Conservation (phyloP, 2,329 filamentous ascomycete species). For the Colletotrichum tanaceti region DNA sequence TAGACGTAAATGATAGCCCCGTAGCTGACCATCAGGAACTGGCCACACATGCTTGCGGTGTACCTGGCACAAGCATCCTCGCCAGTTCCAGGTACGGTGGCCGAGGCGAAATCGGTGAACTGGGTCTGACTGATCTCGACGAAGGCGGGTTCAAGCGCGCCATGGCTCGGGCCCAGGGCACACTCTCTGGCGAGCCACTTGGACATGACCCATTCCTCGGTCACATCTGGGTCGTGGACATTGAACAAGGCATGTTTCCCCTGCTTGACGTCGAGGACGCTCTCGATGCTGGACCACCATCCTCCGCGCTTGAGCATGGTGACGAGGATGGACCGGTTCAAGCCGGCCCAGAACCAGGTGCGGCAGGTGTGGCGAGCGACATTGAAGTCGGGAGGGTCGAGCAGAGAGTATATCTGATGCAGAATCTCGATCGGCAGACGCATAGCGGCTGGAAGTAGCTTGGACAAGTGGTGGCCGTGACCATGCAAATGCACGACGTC, state of each 20-base stretch:
- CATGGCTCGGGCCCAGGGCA: conserved; percentile 38
- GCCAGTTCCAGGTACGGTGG: too few species aligned
- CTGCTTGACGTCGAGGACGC: conserved; percentile 40
- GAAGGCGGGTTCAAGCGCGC: conserved; percentile 45
- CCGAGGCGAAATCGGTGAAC: conserved; percentile 49
- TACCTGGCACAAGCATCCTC: conserved; percentile 48
- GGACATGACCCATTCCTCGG: conserved; percentile 52
- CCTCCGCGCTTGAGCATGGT: conserved; percentile 67
- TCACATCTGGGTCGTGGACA: conserved; percentile 9
- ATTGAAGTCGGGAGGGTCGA: conserved; percentile 62
- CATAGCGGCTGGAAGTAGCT: conserved; percentile 41
- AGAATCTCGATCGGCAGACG: conserved; percentile 52
- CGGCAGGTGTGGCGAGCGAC: conserved; percentile 69
- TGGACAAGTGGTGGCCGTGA: neutral
- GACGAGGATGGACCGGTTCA: conserved; percentile 62
- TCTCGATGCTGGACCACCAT: conserved; percentile 58
- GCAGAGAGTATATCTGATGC: conserved; percentile 50
- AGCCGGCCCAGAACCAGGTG: conserved; percentile 68
- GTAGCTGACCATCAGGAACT: conserved; percentile 66
- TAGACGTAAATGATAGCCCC: conserved; percentile 69
- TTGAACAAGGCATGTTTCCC: neutral
- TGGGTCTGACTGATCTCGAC: conserved; percentile 50
- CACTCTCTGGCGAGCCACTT: conserved; percentile 57
- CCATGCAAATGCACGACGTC: neutral
- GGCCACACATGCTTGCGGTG: conserved; percentile 67